These are phyloP conservation scores for Cryptococcus sp. DNA, from an alignment of 1,284 basidiomycete genomes.

Conservation along the genomic window DNA sequence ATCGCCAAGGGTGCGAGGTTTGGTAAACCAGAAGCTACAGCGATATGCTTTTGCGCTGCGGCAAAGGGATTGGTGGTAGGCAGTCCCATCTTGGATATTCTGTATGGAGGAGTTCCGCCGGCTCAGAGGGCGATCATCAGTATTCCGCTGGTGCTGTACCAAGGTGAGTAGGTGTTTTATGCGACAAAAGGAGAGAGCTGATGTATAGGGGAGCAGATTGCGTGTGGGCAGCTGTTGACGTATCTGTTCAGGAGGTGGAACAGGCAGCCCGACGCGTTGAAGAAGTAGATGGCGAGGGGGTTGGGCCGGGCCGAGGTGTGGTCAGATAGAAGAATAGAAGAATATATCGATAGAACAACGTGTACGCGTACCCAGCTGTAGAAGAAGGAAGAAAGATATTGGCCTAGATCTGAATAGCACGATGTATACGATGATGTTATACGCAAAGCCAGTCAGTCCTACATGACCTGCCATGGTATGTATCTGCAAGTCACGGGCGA, in stretches of 20 bases:
- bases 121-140: conserved; percentile 2
- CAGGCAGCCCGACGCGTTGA: neutral
- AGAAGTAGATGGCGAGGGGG: too few relatives aligned
- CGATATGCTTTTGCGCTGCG: conserved; percentile 26
- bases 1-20: conserved; percentile 9
- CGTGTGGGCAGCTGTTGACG: conserved; percentile 5
- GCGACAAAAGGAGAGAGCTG: neutral
- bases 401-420: too few relatives aligned
- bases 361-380: too few relatives aligned
- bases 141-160: conserved; percentile 7
- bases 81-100: conserved; percentile 18
- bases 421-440: too few relatives aligned
- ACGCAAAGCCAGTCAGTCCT: too few relatives aligned
- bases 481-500: too few relatives aligned
- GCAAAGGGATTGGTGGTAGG: conserved; percentile 26
- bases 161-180: conserved; percentile 1
- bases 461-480: too few relatives aligned
- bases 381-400: too few relatives aligned
- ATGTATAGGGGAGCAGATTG: conserved; percentile 1
- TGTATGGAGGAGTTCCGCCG: conserved; percentile 14
- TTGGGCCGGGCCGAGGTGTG: too few relatives aligned
- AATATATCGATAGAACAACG: too few relatives aligned
- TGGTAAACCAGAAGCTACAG: conserved; percentile 19
- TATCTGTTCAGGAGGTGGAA: conserved; percentile 7
- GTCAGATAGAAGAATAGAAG: too few relatives aligned